phyloP scores from a whole-genome alignment of 2,329 filamentous ascomycete genomes.

The Xylariaceae sp. region DNA sequence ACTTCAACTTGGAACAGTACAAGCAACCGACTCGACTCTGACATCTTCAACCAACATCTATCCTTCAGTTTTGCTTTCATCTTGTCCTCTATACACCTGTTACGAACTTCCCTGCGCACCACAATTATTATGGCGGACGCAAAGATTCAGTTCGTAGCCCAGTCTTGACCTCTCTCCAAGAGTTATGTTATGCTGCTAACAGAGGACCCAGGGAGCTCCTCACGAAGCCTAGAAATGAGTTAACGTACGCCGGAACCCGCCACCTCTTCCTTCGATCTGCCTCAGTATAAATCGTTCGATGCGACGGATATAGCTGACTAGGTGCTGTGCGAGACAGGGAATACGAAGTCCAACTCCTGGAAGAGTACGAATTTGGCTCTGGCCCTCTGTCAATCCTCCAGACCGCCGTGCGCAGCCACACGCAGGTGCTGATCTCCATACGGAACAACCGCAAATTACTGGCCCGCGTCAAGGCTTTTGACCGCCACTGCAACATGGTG shows the following conservation, averaged over 20 bases:
- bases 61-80: no score
- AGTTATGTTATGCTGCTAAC: no score
- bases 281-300: conserved; percentile 15
- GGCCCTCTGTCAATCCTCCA: conserved; percentile 90
- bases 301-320: conserved; percentile 6
- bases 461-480: conserved; percentile 95
- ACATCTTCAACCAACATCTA: no score
- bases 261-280: conserved; percentile 5
- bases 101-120: conserved; percentile 1
- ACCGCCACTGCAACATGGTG: conserved; percentile 99
- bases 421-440: conserved; percentile 93
- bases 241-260: conserved; percentile 72
- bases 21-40: no score
- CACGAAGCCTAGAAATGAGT: conserved; percentile 80
- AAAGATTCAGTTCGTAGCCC: conserved; percentile 61
- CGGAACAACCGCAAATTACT: conserved; percentile 98
- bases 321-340: conserved; percentile 30
- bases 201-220: conserved; percentile 65
- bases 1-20: no score
- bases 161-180: no score
- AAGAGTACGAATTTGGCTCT: conserved; percentile 73
- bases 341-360: conserved; percentile 54
- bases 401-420: conserved; percentile 90
- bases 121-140: conserved; percentile 29
- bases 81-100: no score